Conservation (phyloP, 495 filamentous ascomycete species). For the Hypoxylon crocopeplum region DNA sequence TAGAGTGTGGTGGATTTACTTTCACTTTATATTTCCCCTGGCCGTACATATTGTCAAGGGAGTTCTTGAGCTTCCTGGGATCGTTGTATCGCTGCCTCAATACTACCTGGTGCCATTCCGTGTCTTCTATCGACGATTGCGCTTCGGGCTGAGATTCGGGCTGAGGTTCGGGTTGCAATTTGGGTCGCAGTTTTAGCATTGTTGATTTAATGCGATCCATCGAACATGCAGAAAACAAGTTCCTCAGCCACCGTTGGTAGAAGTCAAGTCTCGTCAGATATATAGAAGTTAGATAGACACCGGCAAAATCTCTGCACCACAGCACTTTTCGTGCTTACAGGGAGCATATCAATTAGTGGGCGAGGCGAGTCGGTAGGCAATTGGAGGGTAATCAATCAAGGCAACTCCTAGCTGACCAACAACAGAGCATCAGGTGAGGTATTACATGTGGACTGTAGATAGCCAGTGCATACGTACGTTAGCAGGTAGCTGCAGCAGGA, state of each 20-base stretch:
- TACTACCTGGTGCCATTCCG: conserved; percentile 3
- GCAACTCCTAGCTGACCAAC: not conserved
- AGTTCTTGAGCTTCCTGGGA: conserved; percentile 12
- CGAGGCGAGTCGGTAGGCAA: too few species aligned
- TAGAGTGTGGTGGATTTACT: not conserved
- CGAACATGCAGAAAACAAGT: not conserved
- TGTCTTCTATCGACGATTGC: not conserved
- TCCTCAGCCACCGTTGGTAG: not conserved
- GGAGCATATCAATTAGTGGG: too few species aligned
- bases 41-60: conserved; percentile 18
- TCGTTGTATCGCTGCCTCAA: conserved; percentile 26
- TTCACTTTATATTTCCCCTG: conserved; percentile 14
- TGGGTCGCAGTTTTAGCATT: too few species aligned
- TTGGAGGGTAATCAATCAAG: not conserved
- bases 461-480: not conserved
- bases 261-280: too few species aligned
- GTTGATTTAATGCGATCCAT: too few species aligned
- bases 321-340: too few species aligned
- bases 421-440: conserved; percentile 4
- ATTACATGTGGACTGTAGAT: not conserved
- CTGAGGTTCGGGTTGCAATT: too few species aligned
- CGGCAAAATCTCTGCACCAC: too few species aligned
- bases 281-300: too few species aligned
- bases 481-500: not conserved
- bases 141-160: too few species aligned